A percentile compares a stretch with the other conserved stretches of the same genome.
Evolutionary conservation across 169 alveolate species (phyloP).

Genomic region (Plasmodium sp.): DNA sequence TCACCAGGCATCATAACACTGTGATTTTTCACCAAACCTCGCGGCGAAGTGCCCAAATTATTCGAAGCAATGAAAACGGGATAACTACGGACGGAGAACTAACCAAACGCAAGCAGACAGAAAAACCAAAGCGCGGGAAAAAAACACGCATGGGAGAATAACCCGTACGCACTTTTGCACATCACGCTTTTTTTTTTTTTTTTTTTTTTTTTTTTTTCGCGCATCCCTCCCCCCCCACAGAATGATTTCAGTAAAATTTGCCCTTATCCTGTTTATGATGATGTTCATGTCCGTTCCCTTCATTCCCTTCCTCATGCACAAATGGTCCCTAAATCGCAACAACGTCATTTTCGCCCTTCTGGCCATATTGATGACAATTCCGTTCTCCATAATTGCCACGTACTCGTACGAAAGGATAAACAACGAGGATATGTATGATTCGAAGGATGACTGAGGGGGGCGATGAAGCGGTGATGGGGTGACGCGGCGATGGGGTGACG

Average conservation of each 20-base stretch:
- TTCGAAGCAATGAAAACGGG: background rate
- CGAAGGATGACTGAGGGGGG: background rate
- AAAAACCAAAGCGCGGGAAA: background rate
- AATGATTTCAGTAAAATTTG: constrained; percentile 41
- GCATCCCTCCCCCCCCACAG: background rate
- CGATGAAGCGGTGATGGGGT: background rate
- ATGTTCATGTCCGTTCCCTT: constrained; percentile 22
- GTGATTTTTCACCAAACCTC: background rate
- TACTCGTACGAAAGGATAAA: constrained; percentile 27
- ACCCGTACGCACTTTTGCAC: background rate
- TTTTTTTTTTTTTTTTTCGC: background rate
- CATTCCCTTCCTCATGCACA: constrained; percentile 21
- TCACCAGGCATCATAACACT: background rate
- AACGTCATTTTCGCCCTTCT: background rate
- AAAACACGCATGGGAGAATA: background rate
- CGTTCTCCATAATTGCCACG: background rate
- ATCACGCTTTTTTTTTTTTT: constrained; percentile 2
- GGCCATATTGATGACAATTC: background rate
- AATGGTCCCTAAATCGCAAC: background rate
- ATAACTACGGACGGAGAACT: background rate
- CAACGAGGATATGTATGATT: background rate
- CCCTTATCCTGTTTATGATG: constrained; percentile 7
- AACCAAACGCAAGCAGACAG: background rate
- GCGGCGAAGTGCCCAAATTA: background rate
- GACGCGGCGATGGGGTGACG: background rate